Evolutionary conservation across 495 filamentous ascomycete genomes (phyloP).

Genomic region (Terfezia claveryi): DNA sequence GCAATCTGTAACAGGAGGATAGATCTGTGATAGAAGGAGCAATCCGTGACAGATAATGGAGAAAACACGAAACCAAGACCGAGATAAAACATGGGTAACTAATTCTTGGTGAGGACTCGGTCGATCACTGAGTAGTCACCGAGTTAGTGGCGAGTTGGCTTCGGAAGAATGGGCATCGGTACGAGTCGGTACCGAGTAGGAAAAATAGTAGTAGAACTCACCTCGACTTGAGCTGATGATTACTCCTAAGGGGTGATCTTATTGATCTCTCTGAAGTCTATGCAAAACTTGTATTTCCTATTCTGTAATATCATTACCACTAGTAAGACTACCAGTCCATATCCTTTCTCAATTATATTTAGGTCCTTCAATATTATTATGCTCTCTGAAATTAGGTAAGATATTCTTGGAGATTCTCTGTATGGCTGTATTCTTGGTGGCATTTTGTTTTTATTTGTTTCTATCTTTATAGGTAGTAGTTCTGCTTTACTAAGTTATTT

Average conservation of each 20-base stretch:
- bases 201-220: too few species aligned
- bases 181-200: too few species aligned
- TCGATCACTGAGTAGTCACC: too few species aligned
- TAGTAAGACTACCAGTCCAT: not conserved
- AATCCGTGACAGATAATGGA: too few species aligned
- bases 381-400: not conserved
- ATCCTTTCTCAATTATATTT: not conserved
- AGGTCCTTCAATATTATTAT: not conserved
- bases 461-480: not conserved
- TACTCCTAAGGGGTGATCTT: not conserved
- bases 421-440: not conserved
- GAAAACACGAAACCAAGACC: too few species aligned
- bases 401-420: not conserved
- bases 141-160: too few species aligned
- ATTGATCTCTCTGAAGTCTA: constrained; percentile 1
- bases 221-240: too few species aligned
- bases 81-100: too few species aligned
- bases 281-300: constrained; percentile 1
- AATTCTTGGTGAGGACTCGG: too few species aligned
- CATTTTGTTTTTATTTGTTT: not conserved
- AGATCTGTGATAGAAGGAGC: too few species aligned
- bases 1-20: too few species aligned
- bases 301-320: not conserved
- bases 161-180: too few species aligned
- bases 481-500: not conserved